These are phyloP conservation scores for Hypomyces rosellus DNA, from an alignment of 2,329 filamentous ascomycete genomes.

Conservation along the genomic window DNA sequence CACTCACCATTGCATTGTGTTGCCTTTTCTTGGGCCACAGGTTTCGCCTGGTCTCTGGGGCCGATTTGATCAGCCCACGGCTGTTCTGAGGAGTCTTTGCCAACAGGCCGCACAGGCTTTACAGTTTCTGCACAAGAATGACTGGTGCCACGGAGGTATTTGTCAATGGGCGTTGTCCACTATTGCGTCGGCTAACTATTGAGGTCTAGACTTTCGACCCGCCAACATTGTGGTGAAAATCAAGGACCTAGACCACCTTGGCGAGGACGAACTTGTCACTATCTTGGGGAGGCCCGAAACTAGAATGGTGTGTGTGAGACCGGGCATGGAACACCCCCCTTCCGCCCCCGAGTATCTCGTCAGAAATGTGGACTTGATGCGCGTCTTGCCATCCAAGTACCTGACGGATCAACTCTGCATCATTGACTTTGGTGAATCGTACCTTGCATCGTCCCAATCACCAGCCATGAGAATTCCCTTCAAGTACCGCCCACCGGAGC, in stretches of 20 bases:
- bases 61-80: slow-evolving; percentile 3
- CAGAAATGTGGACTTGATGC: slow-evolving; percentile 6
- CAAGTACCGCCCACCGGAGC: slow-evolving; percentile 26
- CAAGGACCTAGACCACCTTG: slow-evolving; percentile 15
- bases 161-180: too few species aligned
- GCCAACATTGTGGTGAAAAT: slow-evolving; percentile 22
- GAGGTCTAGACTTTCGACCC: slow-evolving; percentile 16
- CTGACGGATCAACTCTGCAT: slow-evolving; percentile 16
- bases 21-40: slow-evolving; percentile 22
- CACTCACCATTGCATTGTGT: slow-evolving; percentile 19
- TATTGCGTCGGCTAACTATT: too few species aligned
- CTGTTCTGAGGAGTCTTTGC: slow-evolving; percentile 15
- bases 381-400: not conserved
- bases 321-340: slow-evolving; percentile 8
- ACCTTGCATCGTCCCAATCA: slow-evolving; percentile 8
- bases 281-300: slow-evolving; percentile 13
- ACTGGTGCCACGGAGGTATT: slow-evolving; percentile 23
- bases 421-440: slow-evolving; percentile 21
- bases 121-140: slow-evolving; percentile 19
- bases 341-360: slow-evolving; percentile 21
- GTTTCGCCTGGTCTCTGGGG: slow-evolving; percentile 16
- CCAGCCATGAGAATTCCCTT: slow-evolving; percentile 22
- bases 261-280: slow-evolving; percentile 17
- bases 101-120: slow-evolving; percentile 18
- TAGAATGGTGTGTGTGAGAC: slow-evolving; percentile 5